Evolutionary conservation across 441 rosid genomes (phyloP), one percentile per base, ranked within the genome.

Genomic region (Jatropha multifida): DNA sequence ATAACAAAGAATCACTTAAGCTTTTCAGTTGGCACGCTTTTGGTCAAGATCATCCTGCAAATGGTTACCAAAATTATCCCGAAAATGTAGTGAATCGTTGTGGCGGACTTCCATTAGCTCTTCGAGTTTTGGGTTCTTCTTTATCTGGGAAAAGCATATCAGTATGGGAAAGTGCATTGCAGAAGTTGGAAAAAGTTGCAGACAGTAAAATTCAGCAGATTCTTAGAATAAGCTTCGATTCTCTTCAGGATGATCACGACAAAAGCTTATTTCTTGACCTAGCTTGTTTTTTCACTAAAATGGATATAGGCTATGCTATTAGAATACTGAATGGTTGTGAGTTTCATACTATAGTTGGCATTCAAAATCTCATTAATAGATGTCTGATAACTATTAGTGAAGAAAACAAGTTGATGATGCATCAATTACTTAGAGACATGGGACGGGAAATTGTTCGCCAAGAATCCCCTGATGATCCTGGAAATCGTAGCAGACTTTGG

Each of bases 401-500:
- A 18, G 70, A 69, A 11, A 63, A 41, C 58, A 80, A 65, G 75
- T 20, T 80, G 67, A 64, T 62, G 71, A 56, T 80, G 74, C 80
- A 80, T 68, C 77, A 77, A 75, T 78, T 86, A 74, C 82, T 88
- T 4, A 79, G 75, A 69, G 88, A 88, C 76, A 84, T 90, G 91
- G 95, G 83, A 15, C 76, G 82, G 77, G 85, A 84, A 42, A 81
- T 90, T 59, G 79, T 86, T 60, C 82, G 81, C n/a, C 72, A 82
- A 65, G 86, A 81, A 52, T 85, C 81, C 10, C 72, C 77, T 3
- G 77, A 82, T 1, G 72, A 41, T 26, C 86, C 85, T 49, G 85
- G 91, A 74, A 77, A 83, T 55, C 83, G 91, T 46, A 84, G 83
- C 66, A 81, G 89, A 79, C 46, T 90, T 7, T 87, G 91, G 85